These are phyloP conservation scores for Lecanicillium sp. DNA, from an alignment of 2,329 filamentous ascomycete species.

Conservation along the genomic window DNA sequence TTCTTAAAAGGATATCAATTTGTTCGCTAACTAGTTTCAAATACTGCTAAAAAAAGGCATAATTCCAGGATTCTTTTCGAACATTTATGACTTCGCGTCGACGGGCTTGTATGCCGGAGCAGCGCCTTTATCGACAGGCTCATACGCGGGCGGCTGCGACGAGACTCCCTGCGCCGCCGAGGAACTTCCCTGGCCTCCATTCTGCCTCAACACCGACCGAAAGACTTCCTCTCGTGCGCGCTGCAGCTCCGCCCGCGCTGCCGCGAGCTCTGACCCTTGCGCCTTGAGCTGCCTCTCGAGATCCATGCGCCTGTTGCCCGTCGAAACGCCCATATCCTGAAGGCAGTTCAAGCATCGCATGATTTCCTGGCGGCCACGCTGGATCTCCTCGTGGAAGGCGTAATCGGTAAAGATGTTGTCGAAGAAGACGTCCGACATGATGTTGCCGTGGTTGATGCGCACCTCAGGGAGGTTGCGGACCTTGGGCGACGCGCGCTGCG, in stretches of 20 bases:
- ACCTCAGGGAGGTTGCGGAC: conserved; percentile 35
- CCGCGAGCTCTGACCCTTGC: conserved; percentile 25
- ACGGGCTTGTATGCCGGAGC: neutral
- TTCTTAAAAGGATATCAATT: neutral
- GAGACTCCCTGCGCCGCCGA: neutral
- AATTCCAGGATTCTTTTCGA: too few relatives aligned
- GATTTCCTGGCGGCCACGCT: conserved; percentile 33
- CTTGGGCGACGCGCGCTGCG: conserved; percentile 32
- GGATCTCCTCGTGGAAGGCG: conserved; percentile 47
- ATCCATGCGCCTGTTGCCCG: conserved; percentile 24
- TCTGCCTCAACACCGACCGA: conserved; percentile 12
- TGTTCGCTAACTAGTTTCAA: neutral
- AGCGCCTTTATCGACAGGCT: neutral
- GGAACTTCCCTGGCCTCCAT: conserved; percentile 9
- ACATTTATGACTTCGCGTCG: too few relatives aligned
- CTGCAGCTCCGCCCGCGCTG: conserved; percentile 35
- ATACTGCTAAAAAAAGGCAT: too few relatives aligned
- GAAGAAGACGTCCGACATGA: conserved; percentile 48
- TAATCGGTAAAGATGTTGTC: conserved; percentile 49
- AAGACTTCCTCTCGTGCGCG: conserved; percentile 36
- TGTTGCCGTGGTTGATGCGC: conserved; percentile 37
- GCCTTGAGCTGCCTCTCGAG: conserved; percentile 27
- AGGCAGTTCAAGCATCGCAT: conserved; percentile 29
- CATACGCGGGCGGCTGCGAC: conserved; percentile 3
- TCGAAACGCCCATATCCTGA: conserved; percentile 25